phyloP scores from a whole-genome alignment of 1,139 yeast species.

The Meyerozyma elateridarum region DNA sequence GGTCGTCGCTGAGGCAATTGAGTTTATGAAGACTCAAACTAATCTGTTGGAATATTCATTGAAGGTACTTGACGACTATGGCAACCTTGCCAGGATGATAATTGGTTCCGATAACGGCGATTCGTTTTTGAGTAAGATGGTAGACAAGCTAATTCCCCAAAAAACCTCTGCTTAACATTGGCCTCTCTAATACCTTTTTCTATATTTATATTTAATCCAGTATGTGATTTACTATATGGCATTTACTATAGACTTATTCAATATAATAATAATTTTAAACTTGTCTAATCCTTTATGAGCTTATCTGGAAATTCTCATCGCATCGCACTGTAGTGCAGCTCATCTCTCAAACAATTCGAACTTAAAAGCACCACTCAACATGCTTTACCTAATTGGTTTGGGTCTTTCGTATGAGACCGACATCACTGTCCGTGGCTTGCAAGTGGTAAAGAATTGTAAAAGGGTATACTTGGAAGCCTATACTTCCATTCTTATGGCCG shows the following conservation, averaged over 20 bases:
- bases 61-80: conserved; percentile 17
- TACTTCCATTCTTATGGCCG: conserved; percentile 93
- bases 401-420: conserved; percentile 88
- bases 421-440: conserved; percentile 91
- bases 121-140: conserved; percentile 10
- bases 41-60: conserved; percentile 22
- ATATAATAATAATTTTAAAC: no score
- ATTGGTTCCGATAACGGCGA: conserved; percentile 8
- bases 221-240: background rate
- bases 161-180: no score
- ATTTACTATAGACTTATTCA: background rate
- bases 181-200: no score
- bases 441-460: conserved; percentile 74
- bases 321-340: no score
- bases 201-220: no score
- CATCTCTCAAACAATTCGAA: no score
- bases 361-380: no score
- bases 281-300: no score
- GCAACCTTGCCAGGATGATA: conserved; percentile 16
- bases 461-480: conserved; percentile 93
- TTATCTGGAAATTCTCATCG: no score
- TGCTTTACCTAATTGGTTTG: conserved; percentile 88
- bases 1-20: conserved; percentile 19
- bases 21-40: conserved; percentile 17
- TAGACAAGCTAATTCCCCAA: no score